These are phyloP conservation scores for Xylaria palmicola DNA, from an alignment of 495 filamentous ascomycete species.

Conservation along the genomic window DNA sequence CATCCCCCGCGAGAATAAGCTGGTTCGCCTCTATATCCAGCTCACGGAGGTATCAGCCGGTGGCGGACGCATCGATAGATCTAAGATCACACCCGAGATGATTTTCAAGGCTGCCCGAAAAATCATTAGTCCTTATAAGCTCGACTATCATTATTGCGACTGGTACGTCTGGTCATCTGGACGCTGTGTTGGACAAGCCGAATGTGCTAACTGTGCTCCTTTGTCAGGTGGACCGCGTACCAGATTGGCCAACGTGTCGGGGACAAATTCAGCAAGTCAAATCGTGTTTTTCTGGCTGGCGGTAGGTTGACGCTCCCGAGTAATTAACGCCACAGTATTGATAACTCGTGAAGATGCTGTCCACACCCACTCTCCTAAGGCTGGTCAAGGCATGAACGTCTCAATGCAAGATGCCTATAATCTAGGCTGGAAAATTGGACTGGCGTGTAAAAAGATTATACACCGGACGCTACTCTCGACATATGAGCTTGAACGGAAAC, in stretches of 20 bases:
- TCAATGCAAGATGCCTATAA: conserved; percentile 68
- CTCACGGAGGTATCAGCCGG: conserved; percentile 53
- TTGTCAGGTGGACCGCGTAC: conserved; percentile 44
- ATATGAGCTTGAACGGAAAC: conserved; percentile 67
- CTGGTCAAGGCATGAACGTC: conserved; percentile 77
- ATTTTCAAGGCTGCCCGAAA: conserved; percentile 59
- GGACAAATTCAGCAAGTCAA: conserved; percentile 56
- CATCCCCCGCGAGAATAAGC: conserved; percentile 65
- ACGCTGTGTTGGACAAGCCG: not conserved
- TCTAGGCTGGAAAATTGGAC: conserved; percentile 71
- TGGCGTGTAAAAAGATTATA: conserved; percentile 55
- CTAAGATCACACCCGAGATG: conserved; percentile 56
- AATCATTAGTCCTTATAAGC: conserved; percentile 61
- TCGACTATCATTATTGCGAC: conserved; percentile 61
- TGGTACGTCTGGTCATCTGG: conserved; percentile 39
- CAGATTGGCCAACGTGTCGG: conserved; percentile 74
- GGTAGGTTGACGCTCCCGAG: conserved; percentile 22
- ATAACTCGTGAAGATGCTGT: conserved; percentile 46
- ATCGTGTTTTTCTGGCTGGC: conserved; percentile 65
- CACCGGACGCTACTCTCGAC: conserved; percentile 60
- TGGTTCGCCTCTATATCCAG: conserved; percentile 68
- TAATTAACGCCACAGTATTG: not conserved
- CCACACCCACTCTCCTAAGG: conserved; percentile 68
- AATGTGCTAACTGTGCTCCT: not conserved
- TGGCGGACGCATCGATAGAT: conserved; percentile 43